Percentiles rank a stretch among this genome's conserved stretches.
Evolutionary conservation across 192 early-diverging fungal genomes (phyloP).

Genomic region (Linnemannia hyalina): DNA sequence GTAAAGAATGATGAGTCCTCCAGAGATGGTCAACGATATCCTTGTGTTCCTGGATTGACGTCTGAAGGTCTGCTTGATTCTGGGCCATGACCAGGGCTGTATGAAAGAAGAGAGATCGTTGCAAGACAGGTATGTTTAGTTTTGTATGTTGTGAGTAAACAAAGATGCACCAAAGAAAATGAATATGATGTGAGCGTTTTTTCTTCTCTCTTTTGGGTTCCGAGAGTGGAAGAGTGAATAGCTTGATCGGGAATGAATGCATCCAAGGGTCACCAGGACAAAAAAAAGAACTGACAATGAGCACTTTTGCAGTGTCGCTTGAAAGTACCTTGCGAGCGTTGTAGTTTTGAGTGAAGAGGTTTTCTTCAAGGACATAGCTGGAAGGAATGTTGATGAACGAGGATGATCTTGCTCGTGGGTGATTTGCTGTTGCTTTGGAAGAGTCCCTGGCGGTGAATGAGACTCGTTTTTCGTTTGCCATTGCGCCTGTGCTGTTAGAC

Average conservation of each 20-base stretch:
- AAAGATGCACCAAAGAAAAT: conserved; percentile 1
- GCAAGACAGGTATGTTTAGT: not conserved
- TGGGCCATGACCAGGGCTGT: conserved; percentile 41
- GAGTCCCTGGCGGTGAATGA: not conserved
- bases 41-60: conserved; percentile 18
- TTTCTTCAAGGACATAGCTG: not conserved
- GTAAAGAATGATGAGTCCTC: conserved; percentile 25
- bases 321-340: conserved; percentile 27
- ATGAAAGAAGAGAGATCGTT: no score
- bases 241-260: not conserved
- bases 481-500: conserved; percentile 9
- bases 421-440: not conserved
- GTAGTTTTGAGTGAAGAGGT: conserved; percentile 10
- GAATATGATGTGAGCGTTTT: not conserved
- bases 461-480: not conserved
- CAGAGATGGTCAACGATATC: conserved; percentile 1
- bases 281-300: not conserved
- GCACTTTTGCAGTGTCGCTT: not conserved
- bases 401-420: not conserved
- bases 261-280: not conserved
- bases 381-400: not conserved
- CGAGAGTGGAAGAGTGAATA: not conserved
- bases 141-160: not conserved
- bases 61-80: conserved; percentile 4
- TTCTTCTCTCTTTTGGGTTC: not conserved